These are phyloP conservation scores for Pelargonium fulgidum DNA, from an alignment of 441 rosid genomes.

Conservation along the genomic window DNA sequence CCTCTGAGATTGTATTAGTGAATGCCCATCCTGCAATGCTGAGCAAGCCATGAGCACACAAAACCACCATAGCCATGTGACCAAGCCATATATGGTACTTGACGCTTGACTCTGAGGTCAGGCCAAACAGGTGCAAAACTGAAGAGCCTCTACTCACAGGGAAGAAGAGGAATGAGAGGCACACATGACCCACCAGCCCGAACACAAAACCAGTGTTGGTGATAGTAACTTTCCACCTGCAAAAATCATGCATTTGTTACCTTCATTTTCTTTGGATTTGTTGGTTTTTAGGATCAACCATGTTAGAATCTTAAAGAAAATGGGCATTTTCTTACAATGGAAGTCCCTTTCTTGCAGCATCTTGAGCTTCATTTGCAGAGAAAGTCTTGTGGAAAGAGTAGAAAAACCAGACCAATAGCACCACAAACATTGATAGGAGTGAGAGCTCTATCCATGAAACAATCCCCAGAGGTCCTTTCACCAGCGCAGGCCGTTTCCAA, in stretches of 20 bases:
- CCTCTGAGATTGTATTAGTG: conserved; percentile 31
- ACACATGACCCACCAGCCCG: conserved; percentile 48
- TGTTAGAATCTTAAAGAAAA: neutral
- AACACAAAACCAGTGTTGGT: conserved; percentile 22
- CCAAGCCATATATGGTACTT: conserved; percentile 70
- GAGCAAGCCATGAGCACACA: conserved; percentile 44
- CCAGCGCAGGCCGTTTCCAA: conserved; percentile 42
- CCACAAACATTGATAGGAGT: conserved; percentile 46
- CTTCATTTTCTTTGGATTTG: too few species aligned
- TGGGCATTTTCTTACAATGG: too few species aligned
- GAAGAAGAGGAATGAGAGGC: conserved; percentile 47
- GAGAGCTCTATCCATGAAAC: conserved; percentile 46
- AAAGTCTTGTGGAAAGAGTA: conserved; percentile 18
- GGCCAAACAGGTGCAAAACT: conserved; percentile 44
- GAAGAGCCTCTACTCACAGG: conserved; percentile 61
- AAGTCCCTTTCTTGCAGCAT: too few species aligned
- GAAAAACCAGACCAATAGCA: conserved; percentile 52
- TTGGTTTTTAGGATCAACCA: neutral
- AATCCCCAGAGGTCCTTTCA: conserved; percentile 61
- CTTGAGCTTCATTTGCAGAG: neutral
- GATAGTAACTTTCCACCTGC: conserved; percentile 49
- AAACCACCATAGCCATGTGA: conserved; percentile 41
- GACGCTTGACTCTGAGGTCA: conserved; percentile 59
- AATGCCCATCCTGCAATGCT: conserved; percentile 35
- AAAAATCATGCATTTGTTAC: neutral